phyloP scores from a whole-genome alignment of 2,329 filamentous ascomycete genomes.

The Talaromyces sp. region DNA sequence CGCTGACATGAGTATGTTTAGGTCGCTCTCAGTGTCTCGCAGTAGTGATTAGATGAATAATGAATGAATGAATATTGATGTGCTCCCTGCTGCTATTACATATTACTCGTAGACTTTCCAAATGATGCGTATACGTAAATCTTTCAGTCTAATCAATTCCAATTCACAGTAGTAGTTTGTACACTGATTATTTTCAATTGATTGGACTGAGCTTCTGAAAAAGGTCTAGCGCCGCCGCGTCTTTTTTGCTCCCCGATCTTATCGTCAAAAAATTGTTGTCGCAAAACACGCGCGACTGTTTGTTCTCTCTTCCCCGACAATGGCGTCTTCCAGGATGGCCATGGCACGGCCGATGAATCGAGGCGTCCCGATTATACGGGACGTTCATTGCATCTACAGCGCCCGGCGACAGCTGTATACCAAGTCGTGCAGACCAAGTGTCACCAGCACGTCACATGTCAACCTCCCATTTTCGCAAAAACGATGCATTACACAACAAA shows the following conservation, averaged over 20 bases:
- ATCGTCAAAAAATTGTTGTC: neutral
- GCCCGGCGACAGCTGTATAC: slow-evolving; percentile 1
- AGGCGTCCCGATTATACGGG: neutral
- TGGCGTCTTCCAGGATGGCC: neutral
- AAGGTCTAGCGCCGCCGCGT: neutral
- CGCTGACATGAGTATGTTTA: neutral
- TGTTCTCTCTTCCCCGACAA: neutral
- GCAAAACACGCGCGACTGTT: neutral
- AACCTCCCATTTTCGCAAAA: slow-evolving; percentile 16
- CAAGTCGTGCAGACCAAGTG: neutral
- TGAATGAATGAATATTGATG: neutral
- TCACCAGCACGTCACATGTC: neutral
- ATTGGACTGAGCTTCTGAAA: neutral
- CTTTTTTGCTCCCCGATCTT: neutral
- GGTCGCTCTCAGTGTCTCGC: neutral
- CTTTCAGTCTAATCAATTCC: too few relatives aligned
- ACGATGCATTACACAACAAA: slow-evolving; percentile 34
- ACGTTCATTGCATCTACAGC: neutral
- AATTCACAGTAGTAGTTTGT: too few relatives aligned
- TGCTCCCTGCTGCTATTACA: neutral
- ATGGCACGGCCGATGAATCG: neutral
- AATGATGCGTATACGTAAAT: too few relatives aligned
- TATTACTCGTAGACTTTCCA: neutral
- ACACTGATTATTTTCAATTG: too few relatives aligned
- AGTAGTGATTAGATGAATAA: neutral